Evolutionary conservation across 1,284 basidiomycete genomes (phyloP).

Genomic region (Anthracocystis panici-leucophaei): DNA sequence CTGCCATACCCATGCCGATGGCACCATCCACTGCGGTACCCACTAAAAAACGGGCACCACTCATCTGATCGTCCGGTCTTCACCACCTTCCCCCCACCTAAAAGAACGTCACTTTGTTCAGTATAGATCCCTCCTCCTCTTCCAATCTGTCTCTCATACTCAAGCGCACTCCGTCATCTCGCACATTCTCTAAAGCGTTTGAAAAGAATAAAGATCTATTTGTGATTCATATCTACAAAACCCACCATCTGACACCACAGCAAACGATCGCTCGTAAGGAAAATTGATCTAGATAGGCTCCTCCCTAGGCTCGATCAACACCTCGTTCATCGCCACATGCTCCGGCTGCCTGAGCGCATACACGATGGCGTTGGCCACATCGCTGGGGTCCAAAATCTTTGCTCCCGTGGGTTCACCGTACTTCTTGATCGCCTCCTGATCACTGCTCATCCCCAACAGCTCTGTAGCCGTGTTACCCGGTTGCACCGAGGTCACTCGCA

Average conservation of each 20-base stretch:
- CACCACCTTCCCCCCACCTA: background rate
- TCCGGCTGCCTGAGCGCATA: constrained; percentile 64
- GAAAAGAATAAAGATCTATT: background rate
- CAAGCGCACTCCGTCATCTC: no score
- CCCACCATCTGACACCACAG: background rate
- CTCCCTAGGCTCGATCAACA: constrained; percentile 58
- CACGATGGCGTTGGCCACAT: constrained; percentile 65
- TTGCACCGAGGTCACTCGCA: constrained; percentile 64
- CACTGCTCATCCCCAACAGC: constrained; percentile 65
- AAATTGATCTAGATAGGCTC: constrained; percentile 47
- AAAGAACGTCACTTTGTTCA: no score
- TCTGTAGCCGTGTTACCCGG: constrained; percentile 67
- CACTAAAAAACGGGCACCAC: constrained; percentile 15
- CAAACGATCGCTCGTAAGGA: background rate
- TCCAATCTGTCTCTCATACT: no score
- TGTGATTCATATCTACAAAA: background rate
- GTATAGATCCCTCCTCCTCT: no score
- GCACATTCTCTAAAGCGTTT: no score
- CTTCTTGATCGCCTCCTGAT: constrained; percentile 64
- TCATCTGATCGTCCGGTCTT: background rate
- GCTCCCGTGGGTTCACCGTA: constrained; percentile 67
- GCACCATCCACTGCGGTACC: constrained; percentile 40
- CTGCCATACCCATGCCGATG: constrained; percentile 51
- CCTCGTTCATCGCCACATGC: constrained; percentile 67
- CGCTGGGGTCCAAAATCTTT: constrained; percentile 61